Conservation (phyloP, 2,329 filamentous ascomycete genomes). For the Calonectria fujianensis region DNA sequence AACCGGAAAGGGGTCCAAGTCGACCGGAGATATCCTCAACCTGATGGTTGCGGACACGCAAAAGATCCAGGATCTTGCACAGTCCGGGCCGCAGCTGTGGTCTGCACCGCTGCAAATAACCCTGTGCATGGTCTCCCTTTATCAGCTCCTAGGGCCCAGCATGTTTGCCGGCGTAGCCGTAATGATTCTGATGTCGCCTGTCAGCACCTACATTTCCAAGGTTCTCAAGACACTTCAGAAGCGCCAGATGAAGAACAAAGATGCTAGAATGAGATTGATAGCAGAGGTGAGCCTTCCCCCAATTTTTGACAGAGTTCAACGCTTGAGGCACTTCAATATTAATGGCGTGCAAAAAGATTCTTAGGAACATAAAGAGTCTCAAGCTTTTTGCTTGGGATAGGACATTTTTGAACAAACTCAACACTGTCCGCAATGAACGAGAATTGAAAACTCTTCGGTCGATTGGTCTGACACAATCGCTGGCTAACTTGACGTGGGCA, state of each 20-base stretch:
- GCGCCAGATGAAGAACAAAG: conserved; percentile 31
- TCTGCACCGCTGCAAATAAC: conserved; percentile 23
- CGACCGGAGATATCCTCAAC: conserved; percentile 27
- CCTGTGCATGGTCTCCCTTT: conserved; percentile 19
- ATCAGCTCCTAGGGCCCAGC: conserved; percentile 16
- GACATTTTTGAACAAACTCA: neutral
- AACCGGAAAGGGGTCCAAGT: neutral
- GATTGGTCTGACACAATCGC: conserved; percentile 11
- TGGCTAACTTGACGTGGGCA: conserved; percentile 14
- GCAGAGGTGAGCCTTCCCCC: neutral
- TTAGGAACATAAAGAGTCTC: conserved; percentile 25
- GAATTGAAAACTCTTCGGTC: conserved; percentile 22
- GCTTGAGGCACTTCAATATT: neutral
- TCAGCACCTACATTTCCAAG: conserved; percentile 27
- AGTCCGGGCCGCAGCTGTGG: conserved; percentile 15
- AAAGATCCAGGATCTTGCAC: conserved; percentile 15
- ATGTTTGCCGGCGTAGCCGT: conserved; percentile 27
- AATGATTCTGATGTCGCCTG: conserved; percentile 20
- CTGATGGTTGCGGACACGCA: conserved; percentile 15
- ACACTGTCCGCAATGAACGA: conserved; percentile 15
- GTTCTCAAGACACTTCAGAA: conserved; percentile 15
- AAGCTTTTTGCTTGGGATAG: conserved; percentile 25
- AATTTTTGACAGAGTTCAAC: neutral
- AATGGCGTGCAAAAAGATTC: neutral
- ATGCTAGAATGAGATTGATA: conserved; percentile 16